A percentile compares a stretch with the other conserved stretches of the same genome.
Evolutionary conservation across 805 yeast species (phyloP).

Genomic region (Lachancea dasiensis): DNA sequence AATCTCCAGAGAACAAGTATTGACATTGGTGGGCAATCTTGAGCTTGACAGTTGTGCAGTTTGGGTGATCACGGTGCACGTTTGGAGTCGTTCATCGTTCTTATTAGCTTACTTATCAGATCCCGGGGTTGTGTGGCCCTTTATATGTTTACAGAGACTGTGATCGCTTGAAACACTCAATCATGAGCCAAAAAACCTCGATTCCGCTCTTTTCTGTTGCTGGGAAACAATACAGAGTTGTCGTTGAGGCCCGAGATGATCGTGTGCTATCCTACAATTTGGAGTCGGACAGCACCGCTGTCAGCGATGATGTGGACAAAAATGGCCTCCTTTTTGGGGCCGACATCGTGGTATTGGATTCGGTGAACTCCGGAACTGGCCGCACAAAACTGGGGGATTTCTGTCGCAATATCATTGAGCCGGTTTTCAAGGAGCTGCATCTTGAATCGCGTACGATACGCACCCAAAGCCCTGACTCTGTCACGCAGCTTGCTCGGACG

Average conservation of each 20-base stretch:
- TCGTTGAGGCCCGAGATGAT: slow-evolving; percentile 11
- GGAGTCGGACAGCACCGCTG: slow-evolving; percentile 3
- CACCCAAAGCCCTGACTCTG: slow-evolving; percentile 38
- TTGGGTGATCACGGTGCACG: too few relatives aligned
- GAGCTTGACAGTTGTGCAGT: too few relatives aligned
- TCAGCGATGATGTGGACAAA: background rate
- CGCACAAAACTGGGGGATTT: slow-evolving; percentile 33
- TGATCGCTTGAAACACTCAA: background rate
- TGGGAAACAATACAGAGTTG: slow-evolving; percentile 8
- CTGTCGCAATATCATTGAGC: slow-evolving; percentile 39
- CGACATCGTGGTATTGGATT: slow-evolving; percentile 32
- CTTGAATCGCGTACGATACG: slow-evolving; percentile 37
- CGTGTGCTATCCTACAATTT: slow-evolving; percentile 12
- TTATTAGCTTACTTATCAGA: too few relatives aligned
- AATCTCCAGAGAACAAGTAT: too few relatives aligned
- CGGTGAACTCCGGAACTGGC: slow-evolving; percentile 35
- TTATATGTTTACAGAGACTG: background rate
- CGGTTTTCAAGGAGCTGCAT: slow-evolving; percentile 38
- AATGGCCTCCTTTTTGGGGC: background rate
- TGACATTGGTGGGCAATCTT: too few relatives aligned
- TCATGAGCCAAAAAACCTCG: slow-evolving; percentile 1
- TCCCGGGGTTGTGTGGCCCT: background rate
- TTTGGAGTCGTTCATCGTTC: too few relatives aligned
- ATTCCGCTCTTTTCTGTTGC: slow-evolving; percentile 1
- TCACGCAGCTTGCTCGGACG: slow-evolving; percentile 35